Evolutionary conservation across 805 yeast genomes (phyloP).

Genomic region (Wickerhamomyces rabaulensis): DNA sequence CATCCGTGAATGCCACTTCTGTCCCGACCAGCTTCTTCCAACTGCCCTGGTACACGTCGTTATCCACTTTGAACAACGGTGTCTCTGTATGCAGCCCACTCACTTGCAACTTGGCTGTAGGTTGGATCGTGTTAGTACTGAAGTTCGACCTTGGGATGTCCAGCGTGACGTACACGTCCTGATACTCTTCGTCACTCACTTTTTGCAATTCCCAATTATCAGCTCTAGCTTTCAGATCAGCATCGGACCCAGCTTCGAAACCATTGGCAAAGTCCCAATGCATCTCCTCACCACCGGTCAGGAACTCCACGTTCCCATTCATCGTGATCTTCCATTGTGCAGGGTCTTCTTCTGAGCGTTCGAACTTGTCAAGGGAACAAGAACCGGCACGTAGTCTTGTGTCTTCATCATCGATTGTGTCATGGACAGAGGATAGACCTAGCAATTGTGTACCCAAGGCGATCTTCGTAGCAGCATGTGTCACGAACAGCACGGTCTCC

Average conservation of each 20-base stretch:
- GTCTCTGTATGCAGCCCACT: conserved; percentile 49
- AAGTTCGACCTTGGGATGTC: conserved; percentile 40
- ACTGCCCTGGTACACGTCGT: conserved; percentile 59
- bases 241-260: conserved; percentile 87
- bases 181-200: conserved; percentile 29
- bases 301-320: conserved; percentile 72
- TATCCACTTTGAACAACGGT: conserved; percentile 56
- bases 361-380: conserved; percentile 73
- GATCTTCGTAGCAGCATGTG: conserved; percentile 93
- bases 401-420: conserved; percentile 42
- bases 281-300: conserved; percentile 84
- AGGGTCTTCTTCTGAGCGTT: conserved; percentile 19
- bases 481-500: conserved; percentile 62
- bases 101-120: conserved; percentile 41
- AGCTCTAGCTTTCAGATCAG: conserved; percentile 61
- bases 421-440: conserved; percentile 46
- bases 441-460: conserved; percentile 77
- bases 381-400: conserved; percentile 67
- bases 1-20: conserved; percentile 40
- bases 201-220: not conserved
- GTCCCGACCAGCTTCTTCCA: conserved; percentile 83
- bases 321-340: conserved; percentile 53
- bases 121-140: conserved; percentile 27
- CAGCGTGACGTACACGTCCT: conserved; percentile 49
- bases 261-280: conserved; percentile 80